A percentile compares a stretch with the other conserved stretches of the same genome.
These are phyloP conservation scores for Prasinococcaceae sp. DNA, from an alignment of 139 green algal species.

Conservation along the genomic window DNA sequence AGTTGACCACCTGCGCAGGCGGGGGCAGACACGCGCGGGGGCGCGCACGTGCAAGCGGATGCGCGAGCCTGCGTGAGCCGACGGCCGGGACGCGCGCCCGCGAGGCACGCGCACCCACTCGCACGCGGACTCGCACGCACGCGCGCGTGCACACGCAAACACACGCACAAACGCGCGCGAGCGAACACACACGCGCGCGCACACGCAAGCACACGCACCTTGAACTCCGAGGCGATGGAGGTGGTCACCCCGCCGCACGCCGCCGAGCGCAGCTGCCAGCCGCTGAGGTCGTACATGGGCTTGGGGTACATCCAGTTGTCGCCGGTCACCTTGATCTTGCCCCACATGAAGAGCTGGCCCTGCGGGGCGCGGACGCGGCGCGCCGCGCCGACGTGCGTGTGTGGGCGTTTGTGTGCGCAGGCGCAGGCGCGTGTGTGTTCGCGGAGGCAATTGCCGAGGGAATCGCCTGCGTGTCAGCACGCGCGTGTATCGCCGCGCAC, in stretches of 20 bases:
- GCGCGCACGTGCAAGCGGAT: slow-evolving; percentile 4
- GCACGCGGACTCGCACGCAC: no score
- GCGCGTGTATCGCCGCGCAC: no score
- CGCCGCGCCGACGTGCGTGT: no score
- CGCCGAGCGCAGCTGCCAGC: slow-evolving; percentile 65
- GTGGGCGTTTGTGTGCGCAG: no score
- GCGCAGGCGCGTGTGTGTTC: no score
- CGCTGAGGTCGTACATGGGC: slow-evolving; percentile 52
- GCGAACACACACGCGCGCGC: no score
- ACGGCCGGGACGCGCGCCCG: background rate
- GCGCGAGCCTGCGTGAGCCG: background rate
- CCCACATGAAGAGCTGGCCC: slow-evolving; percentile 75
- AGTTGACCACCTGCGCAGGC: slow-evolving; percentile 56
- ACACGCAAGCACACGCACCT: no score
- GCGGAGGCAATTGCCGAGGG: no score
- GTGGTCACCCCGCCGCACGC: slow-evolving; percentile 63
- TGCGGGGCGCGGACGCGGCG: no score
- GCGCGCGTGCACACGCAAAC: no score
- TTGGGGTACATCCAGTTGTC: slow-evolving; percentile 82
- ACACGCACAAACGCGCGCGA: no score
- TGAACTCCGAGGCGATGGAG: slow-evolving; percentile 58
- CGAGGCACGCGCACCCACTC: background rate
- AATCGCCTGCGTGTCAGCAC: no score
- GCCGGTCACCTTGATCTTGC: slow-evolving; percentile 76
- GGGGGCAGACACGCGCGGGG: background rate